Percentiles rank a stretch among this genome's conserved stretches.
These are phyloP conservation scores for Westerdykella sp. DNA, from an alignment of 2,329 filamentous ascomycete species.

Conservation along the genomic window DNA sequence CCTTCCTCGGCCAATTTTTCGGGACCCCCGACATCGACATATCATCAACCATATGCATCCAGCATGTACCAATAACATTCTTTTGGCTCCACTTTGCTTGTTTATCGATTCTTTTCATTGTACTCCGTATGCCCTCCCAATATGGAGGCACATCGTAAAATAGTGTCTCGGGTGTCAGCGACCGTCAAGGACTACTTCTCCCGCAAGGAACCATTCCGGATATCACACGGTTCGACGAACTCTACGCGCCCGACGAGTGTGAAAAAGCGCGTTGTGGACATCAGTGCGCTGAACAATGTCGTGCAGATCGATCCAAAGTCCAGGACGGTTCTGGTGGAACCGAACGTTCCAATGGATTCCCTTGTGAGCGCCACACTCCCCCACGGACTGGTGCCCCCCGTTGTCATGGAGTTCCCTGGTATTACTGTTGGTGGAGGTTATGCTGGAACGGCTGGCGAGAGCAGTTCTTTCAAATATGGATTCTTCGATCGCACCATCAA, in stretches of 20 bases:
- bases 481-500: constrained; percentile 59
- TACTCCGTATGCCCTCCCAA: constrained; percentile 35
- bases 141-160: constrained; percentile 39
- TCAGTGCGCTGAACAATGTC: constrained; percentile 57
- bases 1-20: no score
- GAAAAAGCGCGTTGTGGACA: constrained; percentile 53
- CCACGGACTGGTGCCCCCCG: constrained; percentile 54
- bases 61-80: constrained; percentile 20
- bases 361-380: constrained; percentile 55
- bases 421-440: constrained; percentile 66
- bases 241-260: constrained; percentile 56
- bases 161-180: constrained; percentile 43
- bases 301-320: constrained; percentile 51
- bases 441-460: constrained; percentile 62
- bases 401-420: constrained; percentile 68
- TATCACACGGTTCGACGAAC: constrained; percentile 72
- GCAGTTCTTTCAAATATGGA: constrained; percentile 62
- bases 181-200: constrained; percentile 47
- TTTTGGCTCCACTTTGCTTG: constrained; percentile 3
- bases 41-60: constrained; percentile 23
- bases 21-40: no score
- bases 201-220: constrained; percentile 57
- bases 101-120: constrained; percentile 36
- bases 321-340: constrained; percentile 59
- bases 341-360: constrained; percentile 62